phyloP scores from a whole-genome alignment of 768 basidiomycete genomes.

The Lactifluus echinatus region DNA sequence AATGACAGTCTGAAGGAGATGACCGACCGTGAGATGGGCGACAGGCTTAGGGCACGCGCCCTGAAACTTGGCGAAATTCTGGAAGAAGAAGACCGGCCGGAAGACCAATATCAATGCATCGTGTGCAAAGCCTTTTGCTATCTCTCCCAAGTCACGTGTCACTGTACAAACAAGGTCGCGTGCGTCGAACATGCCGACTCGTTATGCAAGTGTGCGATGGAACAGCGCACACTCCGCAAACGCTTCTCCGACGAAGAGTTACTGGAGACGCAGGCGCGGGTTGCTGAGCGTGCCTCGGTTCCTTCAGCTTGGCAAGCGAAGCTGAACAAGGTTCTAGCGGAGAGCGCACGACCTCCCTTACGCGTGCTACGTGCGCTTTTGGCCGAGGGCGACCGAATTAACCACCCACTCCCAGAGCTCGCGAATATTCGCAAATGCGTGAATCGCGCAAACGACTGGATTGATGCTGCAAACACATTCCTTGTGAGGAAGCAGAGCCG shows the following conservation, averaged over 20 bases:
- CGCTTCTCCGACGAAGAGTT: slow-evolving; percentile 78
- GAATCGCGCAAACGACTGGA: slow-evolving; percentile 73
- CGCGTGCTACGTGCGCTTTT: slow-evolving; percentile 75
- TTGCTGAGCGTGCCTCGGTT: slow-evolving; percentile 61
- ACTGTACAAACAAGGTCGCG: slow-evolving; percentile 66
- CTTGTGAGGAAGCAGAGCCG: slow-evolving; percentile 71
- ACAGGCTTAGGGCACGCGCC: slow-evolving; percentile 54
- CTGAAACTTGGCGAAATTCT: slow-evolving; percentile 57
- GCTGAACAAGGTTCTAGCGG: slow-evolving; percentile 54
- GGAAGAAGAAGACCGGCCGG: slow-evolving; percentile 72
- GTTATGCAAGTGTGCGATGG: slow-evolving; percentile 58
- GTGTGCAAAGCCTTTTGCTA: slow-evolving; percentile 94
- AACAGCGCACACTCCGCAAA: slow-evolving; percentile 58
- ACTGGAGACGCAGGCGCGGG: slow-evolving; percentile 51
- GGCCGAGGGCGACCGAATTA: slow-evolving; percentile 84
- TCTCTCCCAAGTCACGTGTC: slow-evolving; percentile 83
- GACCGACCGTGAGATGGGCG: slow-evolving; percentile 71
- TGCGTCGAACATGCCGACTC: slow-evolving; percentile 80
- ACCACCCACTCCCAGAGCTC: slow-evolving; percentile 63
- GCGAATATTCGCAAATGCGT: slow-evolving; percentile 70
- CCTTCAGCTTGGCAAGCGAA: slow-evolving; percentile 72
- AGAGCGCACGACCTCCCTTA: slow-evolving; percentile 63
- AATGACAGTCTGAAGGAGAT: slow-evolving; percentile 79
- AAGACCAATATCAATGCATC: slow-evolving; percentile 93
- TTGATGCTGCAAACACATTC: slow-evolving; percentile 76